Evolutionary conservation across 2,329 filamentous ascomycete genomes (phyloP), one percentile per base, ranked within the genome.

Genomic region (Fusarium tuaranense): DNA sequence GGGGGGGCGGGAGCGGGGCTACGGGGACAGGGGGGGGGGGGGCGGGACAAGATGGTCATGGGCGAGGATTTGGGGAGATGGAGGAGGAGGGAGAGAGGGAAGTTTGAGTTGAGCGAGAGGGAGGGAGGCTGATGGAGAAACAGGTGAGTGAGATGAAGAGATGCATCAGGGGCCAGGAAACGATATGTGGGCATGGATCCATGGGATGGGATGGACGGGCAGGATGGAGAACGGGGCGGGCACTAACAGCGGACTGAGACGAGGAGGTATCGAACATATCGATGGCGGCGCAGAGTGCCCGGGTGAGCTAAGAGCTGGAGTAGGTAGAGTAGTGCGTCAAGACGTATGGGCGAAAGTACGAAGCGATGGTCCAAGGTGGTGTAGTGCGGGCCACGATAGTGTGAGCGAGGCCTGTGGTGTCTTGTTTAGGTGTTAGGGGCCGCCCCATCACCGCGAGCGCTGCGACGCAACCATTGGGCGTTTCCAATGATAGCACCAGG

Each of bases 181-280:
- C 65, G 67, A 67, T 53, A 68, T 63, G 69, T 44, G 64, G 60
- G 61, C 55, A 62, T 58, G 57, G 53, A 57, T 22, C 65, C 25
- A 53, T 53, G 41, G 48, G 48, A 59, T 69, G 67, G 65, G 68
- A 70, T 74, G 69, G 70, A 60, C 72, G 66, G 76, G 53, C 36
- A 60, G 63, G 53, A 78, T 74, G 70, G 68, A 69, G 72, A 76
- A 68, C 63, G 76, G 68, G 73, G 73, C 73, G 76, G 76, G 74
- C 70, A 76, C 76, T 78, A 78, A 73, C 60, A 72, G 20, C 32
- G 67, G 57, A 65, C 61, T 71, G 63, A 70, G 72, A 74, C 51
- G 48, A 53, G 25, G 55, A 69, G 69, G 69, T 60, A 75, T 58
- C 62, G 48, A 74, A 74, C 65, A 58, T 70, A 58, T 76, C 65